phyloP scores from a whole-genome alignment of 1,139 yeast genomes.

The Magnusiomyces sp. region DNA sequence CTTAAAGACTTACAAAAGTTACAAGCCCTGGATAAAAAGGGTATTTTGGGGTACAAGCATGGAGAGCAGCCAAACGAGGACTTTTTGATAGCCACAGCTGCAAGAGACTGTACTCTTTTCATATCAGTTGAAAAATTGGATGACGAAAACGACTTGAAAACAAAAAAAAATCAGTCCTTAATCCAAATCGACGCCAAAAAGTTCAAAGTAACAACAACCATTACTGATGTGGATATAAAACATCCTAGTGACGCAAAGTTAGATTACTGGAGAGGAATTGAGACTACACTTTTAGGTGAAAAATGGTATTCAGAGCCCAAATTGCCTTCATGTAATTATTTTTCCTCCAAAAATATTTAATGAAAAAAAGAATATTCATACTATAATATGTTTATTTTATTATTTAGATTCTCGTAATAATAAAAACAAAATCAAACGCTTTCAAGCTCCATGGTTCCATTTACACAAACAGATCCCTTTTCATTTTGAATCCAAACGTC shows the following conservation, averaged over 20 bases:
- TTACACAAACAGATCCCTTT: constrained; percentile 22
- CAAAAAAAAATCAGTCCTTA: neutral
- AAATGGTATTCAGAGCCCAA: constrained; percentile 14
- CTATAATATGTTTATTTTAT: too few relatives aligned
- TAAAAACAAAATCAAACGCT: neutral
- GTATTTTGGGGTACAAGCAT: constrained; percentile 19
- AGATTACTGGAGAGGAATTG: constrained; percentile 29
- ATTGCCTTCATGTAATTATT: constrained; percentile 8
- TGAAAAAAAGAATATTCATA: too few relatives aligned
- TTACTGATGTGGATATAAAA: constrained; percentile 36
- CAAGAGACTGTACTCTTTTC: constrained; percentile 34
- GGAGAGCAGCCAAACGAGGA: constrained; percentile 18
- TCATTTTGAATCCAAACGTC: constrained; percentile 30
- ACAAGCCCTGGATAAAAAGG: constrained; percentile 24
- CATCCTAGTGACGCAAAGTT: constrained; percentile 19
- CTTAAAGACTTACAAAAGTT: constrained; percentile 20
- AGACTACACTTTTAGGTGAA: constrained; percentile 18
- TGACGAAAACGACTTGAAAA: neutral
- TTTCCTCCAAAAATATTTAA: neutral
- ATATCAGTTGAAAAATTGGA: constrained; percentile 5
- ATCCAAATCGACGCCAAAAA: constrained; percentile 3
- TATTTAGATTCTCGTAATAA: too few relatives aligned
- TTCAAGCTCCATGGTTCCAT: constrained; percentile 17
- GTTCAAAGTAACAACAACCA: constrained; percentile 15
- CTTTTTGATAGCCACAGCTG: constrained; percentile 32